phyloP scores from a whole-genome alignment of 257 asterid genomes.

The Penstemon davidsonii region DNA sequence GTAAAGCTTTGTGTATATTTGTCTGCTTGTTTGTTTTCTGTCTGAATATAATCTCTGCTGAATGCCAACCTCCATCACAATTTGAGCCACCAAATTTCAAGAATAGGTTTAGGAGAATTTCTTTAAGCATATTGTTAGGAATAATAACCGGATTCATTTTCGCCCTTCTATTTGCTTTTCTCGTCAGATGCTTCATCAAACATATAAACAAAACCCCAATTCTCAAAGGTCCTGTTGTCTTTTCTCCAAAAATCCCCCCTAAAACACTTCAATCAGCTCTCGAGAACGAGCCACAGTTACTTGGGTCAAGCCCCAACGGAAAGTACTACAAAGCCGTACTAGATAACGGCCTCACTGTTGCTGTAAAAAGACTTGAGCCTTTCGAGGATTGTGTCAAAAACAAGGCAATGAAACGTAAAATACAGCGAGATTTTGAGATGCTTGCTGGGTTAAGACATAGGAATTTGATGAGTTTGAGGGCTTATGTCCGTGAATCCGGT shows the following conservation, averaged over 20 bases:
- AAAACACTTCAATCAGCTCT: slow-evolving; percentile 71
- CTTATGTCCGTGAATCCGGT: slow-evolving; percentile 60
- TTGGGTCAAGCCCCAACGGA: slow-evolving; percentile 73
- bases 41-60: slow-evolving; percentile 41
- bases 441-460: slow-evolving; percentile 73
- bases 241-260: slow-evolving; percentile 74
- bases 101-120: slow-evolving; percentile 41
- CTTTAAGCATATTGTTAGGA: slow-evolving; percentile 65
- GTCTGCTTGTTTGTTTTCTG: slow-evolving; percentile 34
- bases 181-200: slow-evolving; percentile 58
- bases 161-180: slow-evolving; percentile 57
- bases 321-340: slow-evolving; percentile 70
- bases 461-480: slow-evolving; percentile 92
- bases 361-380: slow-evolving; percentile 71
- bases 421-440: slow-evolving; percentile 58
- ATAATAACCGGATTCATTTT: slow-evolving; percentile 59
- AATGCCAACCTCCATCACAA: slow-evolving; percentile 44
- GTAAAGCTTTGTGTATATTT: slow-evolving; percentile 25
- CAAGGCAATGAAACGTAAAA: slow-evolving; percentile 49
- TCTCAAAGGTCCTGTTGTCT: slow-evolving; percentile 67
- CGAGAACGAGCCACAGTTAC: slow-evolving; percentile 53
- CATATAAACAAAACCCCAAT: slow-evolving; percentile 68
- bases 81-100: slow-evolving; percentile 36
- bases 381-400: slow-evolving; percentile 31
- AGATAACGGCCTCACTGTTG: slow-evolving; percentile 75